A percentile compares a stretch with the other conserved stretches of the same genome.
These are phyloP conservation scores for Aspergillus eucalypticola DNA, from an alignment of 2,329 filamentous ascomycete genomes.

Conservation along the genomic window DNA sequence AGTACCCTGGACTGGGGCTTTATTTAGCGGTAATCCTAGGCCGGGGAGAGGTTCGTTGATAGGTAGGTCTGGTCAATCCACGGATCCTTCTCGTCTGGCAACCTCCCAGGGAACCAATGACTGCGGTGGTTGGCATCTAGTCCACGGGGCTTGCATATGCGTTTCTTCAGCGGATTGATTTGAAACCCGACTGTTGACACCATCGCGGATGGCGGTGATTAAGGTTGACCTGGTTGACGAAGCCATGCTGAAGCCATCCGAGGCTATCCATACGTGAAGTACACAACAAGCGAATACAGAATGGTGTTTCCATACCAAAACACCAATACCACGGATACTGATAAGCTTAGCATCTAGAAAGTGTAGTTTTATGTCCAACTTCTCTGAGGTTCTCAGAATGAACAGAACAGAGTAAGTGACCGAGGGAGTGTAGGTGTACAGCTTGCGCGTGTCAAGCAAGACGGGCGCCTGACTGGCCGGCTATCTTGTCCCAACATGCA, in stretches of 20 bases:
- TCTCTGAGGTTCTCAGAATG: too few species aligned
- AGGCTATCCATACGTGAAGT: too few species aligned
- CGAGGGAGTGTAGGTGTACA: neutral
- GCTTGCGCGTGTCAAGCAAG: neutral
- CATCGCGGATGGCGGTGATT: neutral
- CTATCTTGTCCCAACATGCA: slow-evolving; percentile 5
- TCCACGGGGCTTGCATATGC: neutral
- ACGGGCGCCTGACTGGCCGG: neutral
- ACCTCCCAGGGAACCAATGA: slow-evolving; percentile 1
- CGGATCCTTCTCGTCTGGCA: neutral
- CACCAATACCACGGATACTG: neutral
- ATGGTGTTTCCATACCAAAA: neutral
- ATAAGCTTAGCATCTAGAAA: too few species aligned
- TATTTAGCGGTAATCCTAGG: neutral
- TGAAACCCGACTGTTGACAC: neutral
- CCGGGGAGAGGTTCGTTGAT: neutral
- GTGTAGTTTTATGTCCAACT: too few species aligned
- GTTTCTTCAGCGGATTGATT: neutral
- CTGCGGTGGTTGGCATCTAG: neutral
- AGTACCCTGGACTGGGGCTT: neutral
- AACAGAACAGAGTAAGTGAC: too few species aligned
- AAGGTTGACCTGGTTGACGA: neutral
- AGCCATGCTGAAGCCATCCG: too few species aligned
- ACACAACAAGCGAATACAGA: neutral
- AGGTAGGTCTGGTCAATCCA: slow-evolving; percentile 1